Percentiles rank a stretch among this genome's conserved stretches.
Conservation (phyloP, 176 grass and related monocot species). For the Aegilops sharonensis region DNA sequence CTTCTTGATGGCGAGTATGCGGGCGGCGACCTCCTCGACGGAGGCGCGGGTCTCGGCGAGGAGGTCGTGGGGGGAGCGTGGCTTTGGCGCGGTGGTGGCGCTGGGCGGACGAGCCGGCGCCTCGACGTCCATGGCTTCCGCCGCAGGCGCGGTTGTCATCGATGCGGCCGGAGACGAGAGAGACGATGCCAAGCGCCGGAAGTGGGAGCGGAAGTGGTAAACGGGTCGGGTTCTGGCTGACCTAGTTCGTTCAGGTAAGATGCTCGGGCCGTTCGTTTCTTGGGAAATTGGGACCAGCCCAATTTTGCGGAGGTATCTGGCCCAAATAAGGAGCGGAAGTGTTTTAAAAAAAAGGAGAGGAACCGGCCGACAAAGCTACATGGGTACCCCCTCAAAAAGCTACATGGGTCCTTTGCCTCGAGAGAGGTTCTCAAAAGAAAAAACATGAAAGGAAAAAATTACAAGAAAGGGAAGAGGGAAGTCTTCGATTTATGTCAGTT, state of each 20-base stretch:
- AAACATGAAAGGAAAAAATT: no score
- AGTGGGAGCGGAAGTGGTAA: neutral
- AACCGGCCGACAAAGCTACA: no score
- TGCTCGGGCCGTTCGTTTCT: neutral
- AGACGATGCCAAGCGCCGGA: neutral
- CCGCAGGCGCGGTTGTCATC: constrained; percentile 26
- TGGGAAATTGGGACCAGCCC: neutral
- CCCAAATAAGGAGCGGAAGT: neutral
- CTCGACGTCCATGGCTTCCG: constrained; percentile 66
- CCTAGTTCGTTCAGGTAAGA: neutral
- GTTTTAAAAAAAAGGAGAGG: neutral
- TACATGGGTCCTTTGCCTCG: no score
- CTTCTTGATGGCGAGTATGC: constrained; percentile 75
- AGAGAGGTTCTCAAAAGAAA: no score
- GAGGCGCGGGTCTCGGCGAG: constrained; percentile 69
- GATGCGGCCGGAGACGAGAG: constrained; percentile 5
- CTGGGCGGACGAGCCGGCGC: neutral
- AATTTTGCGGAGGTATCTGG: neutral
- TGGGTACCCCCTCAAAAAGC: no score
- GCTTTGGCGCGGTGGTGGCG: neutral
- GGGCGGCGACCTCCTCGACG: constrained; percentile 73
- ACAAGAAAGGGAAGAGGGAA: no score
- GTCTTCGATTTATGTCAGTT: no score
- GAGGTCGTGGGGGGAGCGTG: constrained; percentile 44
- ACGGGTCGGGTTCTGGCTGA: neutral